phyloP scores from a whole-genome alignment of 2,329 filamentous ascomycete species.

The Penicillium polonicum region DNA sequence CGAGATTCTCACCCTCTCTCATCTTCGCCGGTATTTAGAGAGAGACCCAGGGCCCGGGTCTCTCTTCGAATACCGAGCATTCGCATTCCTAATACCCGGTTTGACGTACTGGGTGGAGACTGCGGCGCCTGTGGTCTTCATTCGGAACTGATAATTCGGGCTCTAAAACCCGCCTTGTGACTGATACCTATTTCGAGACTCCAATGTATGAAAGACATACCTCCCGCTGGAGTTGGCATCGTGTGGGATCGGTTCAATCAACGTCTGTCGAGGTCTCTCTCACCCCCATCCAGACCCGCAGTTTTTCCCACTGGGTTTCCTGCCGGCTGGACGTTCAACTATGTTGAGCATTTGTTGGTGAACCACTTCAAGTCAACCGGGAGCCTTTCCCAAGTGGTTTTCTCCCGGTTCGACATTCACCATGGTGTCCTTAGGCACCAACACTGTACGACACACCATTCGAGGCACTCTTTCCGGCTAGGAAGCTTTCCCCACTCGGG shows the following conservation, averaged over 20 bases:
- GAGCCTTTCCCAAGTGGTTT: background rate
- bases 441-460: background rate
- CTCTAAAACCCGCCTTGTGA: background rate
- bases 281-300: background rate
- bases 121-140: background rate
- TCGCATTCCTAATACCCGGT: background rate
- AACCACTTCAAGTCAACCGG: background rate
- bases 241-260: background rate
- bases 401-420: background rate
- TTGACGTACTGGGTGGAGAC: background rate
- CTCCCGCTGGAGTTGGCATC: background rate
- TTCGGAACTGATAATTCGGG: background rate
- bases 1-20: background rate
- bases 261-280: background rate
- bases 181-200: background rate
- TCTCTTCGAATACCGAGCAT: background rate
- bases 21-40: background rate
- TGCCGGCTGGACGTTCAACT: background rate
- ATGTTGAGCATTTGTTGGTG: background rate
- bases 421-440: background rate
- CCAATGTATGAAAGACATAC: background rate
- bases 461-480: conserved; percentile 2
- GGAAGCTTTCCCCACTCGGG: background rate
- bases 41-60: background rate
- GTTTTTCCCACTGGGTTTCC: conserved; percentile 3